Percentiles rank a stretch among this genome's conserved stretches.
Evolutionary conservation across 139 green algal genomes (phyloP).

Genomic region (Monoraphidium neglectum): DNA sequence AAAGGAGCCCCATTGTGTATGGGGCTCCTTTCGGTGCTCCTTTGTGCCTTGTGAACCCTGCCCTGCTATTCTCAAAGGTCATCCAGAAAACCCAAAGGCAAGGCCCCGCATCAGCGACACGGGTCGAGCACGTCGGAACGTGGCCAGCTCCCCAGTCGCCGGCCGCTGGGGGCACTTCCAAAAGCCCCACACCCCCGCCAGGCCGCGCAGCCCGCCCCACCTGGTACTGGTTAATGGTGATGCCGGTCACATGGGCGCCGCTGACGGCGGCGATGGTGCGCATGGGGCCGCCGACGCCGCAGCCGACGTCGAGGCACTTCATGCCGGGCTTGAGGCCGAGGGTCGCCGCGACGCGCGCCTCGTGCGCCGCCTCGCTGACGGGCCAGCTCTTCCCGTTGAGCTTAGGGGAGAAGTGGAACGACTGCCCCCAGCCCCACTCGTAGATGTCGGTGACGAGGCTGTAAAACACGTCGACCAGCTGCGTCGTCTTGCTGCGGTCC

Average conservation of each 20-base stretch:
- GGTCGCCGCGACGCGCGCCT: slow-evolving; percentile 76
- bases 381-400: slow-evolving; percentile 76
- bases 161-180: too few species aligned
- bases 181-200: too few species aligned
- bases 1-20: too few species aligned
- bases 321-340: slow-evolving; percentile 73
- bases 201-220: not conserved
- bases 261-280: slow-evolving; percentile 84
- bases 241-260: slow-evolving; percentile 89
- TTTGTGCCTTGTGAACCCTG: too few species aligned
- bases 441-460: slow-evolving; percentile 95
- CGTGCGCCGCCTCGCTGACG: slow-evolving; percentile 84
- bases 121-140: too few species aligned
- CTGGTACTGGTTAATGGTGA: slow-evolving; percentile 41
- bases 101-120: too few species aligned
- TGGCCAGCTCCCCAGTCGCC: too few species aligned
- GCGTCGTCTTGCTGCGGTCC: slow-evolving; percentile 48
- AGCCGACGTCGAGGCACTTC: slow-evolving; percentile 89
- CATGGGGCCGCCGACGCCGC: slow-evolving; percentile 98
- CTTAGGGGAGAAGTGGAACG: slow-evolving; percentile 96
- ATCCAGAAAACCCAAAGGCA: too few species aligned
- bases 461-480: slow-evolving; percentile 79
- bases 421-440: slow-evolving; percentile 97
- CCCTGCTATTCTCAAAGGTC: too few species aligned
- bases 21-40: too few species aligned